These are phyloP conservation scores for Colletotrichum liriopes DNA, from an alignment of 2,329 filamentous ascomycete genomes.

Conservation along the genomic window DNA sequence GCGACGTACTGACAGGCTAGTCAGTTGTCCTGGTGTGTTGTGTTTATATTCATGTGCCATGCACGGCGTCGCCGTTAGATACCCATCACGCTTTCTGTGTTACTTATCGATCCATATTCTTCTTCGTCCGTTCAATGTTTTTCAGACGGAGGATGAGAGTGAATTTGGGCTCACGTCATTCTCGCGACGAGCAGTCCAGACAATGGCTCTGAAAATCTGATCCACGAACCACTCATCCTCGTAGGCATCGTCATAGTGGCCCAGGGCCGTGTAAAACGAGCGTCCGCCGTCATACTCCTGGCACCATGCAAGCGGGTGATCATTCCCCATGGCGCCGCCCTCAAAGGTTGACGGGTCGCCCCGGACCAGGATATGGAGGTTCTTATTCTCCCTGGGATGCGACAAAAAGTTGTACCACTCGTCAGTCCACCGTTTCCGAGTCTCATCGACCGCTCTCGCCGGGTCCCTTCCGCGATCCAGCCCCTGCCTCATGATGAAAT, in stretches of 20 bases:
- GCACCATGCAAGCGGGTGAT: constrained; percentile 59
- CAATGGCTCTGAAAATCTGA: constrained; percentile 33
- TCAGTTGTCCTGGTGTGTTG: constrained; percentile 9
- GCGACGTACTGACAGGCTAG: constrained; percentile 26
- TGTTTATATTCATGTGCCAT: not conserved
- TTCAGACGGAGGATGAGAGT: not conserved
- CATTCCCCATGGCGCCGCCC: constrained; percentile 54
- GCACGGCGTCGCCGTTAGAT: constrained; percentile 22
- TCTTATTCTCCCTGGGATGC: constrained; percentile 48
- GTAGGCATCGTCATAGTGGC: constrained; percentile 59
- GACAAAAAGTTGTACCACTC: constrained; percentile 62
- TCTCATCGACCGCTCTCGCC: not conserved
- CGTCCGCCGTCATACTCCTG: constrained; percentile 56
- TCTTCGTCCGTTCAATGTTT: not conserved
- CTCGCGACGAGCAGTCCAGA: constrained; percentile 38
- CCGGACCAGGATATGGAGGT: constrained; percentile 53
- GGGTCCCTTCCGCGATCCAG: constrained; percentile 27
- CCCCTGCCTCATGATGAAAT: constrained; percentile 49
- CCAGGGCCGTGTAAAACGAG: constrained; percentile 59
- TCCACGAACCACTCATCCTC: constrained; percentile 48
- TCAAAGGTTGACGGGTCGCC: constrained; percentile 55
- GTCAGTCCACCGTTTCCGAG: constrained; percentile 51
- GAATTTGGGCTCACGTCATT: not conserved
- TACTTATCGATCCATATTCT: not conserved
- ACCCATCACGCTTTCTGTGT: not conserved